phyloP scores from a whole-genome alignment of 2,329 filamentous ascomycete genomes.

The Pseudophaeomoniella oleicola region DNA sequence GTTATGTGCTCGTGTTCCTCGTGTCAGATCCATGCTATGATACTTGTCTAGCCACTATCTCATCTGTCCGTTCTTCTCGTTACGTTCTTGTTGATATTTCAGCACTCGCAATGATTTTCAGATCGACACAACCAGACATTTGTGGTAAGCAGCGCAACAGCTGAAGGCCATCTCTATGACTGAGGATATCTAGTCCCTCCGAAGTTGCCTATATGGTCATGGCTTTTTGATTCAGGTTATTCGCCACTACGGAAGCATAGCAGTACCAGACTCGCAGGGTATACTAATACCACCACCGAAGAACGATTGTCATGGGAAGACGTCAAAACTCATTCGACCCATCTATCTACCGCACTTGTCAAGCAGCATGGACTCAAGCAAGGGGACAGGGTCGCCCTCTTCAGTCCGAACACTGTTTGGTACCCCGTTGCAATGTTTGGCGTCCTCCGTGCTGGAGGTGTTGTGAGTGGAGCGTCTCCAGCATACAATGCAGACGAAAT shows the following conservation, averaged over 20 bases:
- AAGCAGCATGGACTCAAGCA: conserved; percentile 38
- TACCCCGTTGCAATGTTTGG: conserved; percentile 50
- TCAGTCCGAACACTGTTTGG: conserved; percentile 52
- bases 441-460: conserved; percentile 37
- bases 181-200: conserved; percentile 43
- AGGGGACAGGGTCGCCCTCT: conserved; percentile 45
- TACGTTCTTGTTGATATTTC: too few relatives aligned
- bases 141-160: background rate
- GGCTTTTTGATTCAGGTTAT: conserved; percentile 43
- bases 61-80: too few relatives aligned
- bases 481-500: conserved; percentile 56
- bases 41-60: too few relatives aligned
- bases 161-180: too few relatives aligned
- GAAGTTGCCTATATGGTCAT: conserved; percentile 44
- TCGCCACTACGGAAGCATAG: conserved; percentile 31
- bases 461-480: conserved; percentile 47
- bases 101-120: conserved; percentile 2
- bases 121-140: conserved; percentile 1
- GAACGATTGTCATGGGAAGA: conserved; percentile 43
- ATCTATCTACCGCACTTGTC: conserved; percentile 46
- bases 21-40: too few relatives aligned
- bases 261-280: conserved; percentile 31
- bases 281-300: conserved; percentile 44
- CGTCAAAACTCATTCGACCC: conserved; percentile 41
- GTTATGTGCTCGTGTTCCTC: too few relatives aligned